Evolutionary conservation across 371 early-diverging fungal genomes (phyloP), one percentile per base, ranked within the genome.

Genomic region (Astathelohania contejeani): DNA sequence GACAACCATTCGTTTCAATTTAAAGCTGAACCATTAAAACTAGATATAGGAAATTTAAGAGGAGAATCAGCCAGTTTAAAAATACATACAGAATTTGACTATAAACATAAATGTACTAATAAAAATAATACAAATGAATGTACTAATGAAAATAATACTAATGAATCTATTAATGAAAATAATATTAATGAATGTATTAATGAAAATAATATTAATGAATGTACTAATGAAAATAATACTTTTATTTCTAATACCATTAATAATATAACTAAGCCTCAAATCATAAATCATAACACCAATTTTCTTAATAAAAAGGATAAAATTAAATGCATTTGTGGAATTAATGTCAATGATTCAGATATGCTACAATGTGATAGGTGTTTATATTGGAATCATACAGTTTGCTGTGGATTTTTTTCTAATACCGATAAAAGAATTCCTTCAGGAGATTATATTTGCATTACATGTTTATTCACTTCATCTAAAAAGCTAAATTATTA

Each of bases 341-440:
- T 62, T 16, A 43, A 56, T 23, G 6, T 18, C 1, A n/a, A 24
- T 19, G 55, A 67, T 45, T 40, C 6, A 12, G 54, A 58, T 20
- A 58, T 70, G 59, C 18, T 70, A 12, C 22, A 56, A n/a, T 70
- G 70, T 53, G 54, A 48, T 39, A 53, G 25, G 27, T 70, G 70
- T 39, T 26, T 1, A 10, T 28, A 37, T 38, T 70, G 66, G 66
- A 43, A 53, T 19, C 67, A 70, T 39, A 63, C 70, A 19, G 56
- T 60, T n/a, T 70, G 70, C 32, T 51, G 52, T 46, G 67, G 70
- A 32, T 70, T 49, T 51, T 66, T 66, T 40, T 43, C 37, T 22
- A 61, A 60, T 27, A 49, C 19, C n/a, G 69, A 69, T 45, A 65
- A 50, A 37, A 56, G 69, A 56, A 65, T 69, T 7, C 56, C 65